Base-by-base conservation (phyloP, 225 moss, liverwort and hornwort species). In the Pseudisothecium myosuroides region DNA sequence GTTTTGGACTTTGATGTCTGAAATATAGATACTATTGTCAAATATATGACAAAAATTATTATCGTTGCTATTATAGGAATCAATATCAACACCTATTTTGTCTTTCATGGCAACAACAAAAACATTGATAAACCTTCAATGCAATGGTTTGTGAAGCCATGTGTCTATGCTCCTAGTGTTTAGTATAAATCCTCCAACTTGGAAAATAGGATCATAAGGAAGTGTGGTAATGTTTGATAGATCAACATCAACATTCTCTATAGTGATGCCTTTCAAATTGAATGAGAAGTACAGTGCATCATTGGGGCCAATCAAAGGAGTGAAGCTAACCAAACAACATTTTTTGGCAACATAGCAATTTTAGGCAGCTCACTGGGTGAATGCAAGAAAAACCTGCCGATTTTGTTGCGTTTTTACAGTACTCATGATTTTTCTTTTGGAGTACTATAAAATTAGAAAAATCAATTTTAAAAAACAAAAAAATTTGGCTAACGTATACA, bases 261-360 rank as follows among this genome's bases (percentile, higher is more conserved):
- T 2, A 12, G 50, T 68, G 5, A 84, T 89, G n/a, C 84, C 59
- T 84, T 79, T 69, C 22, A 84, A 84, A 71, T 84, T 56, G 39
- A 84, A 1, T 0, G 10, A 4, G 5, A 68, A 56, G 17, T 11
- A 24, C 3, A 2, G 2, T 14, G 14, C 64, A 16, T 59, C 6
- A 6, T 10, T 0, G 2, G 64, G 12, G 15, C 19, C 67, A n/a
- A 20, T 11, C 17, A 84, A 69, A 49, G 49, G 16, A 66, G 7
- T 79, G 20, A 36, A 78, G 41, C 32, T 84, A 23, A 89, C n/a
- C n/a, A n/a, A n/a, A n/a, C n/a, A n/a, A n/a, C n/a, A n/a, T n/a
- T n/a, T n/a, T n/a, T n/a, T n/a, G n/a, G n/a, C n/a, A n/a, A n/a
- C n/a, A n/a, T n/a, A n/a, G n/a, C n/a, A 37, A 8, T 59, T 29